phyloP scores from a whole-genome alignment of 495 filamentous ascomycete genomes.

The Tuber borchii region DNA sequence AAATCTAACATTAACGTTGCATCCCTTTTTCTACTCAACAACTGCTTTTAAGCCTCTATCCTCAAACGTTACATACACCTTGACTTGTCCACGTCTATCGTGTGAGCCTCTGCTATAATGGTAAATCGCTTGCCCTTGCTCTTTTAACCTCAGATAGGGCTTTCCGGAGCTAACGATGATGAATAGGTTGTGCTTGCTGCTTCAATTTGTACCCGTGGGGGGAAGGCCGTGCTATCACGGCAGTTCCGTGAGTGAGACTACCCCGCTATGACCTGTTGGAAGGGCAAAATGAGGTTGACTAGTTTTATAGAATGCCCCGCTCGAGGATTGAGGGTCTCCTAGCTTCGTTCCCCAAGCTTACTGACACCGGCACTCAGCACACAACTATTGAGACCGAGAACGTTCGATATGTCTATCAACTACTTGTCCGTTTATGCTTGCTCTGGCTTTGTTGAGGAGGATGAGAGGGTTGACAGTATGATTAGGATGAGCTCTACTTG shows the following conservation, averaged over 20 bases:
- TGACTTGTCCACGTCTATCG: slow-evolving; percentile 2
- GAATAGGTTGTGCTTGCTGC: slow-evolving; percentile 90
- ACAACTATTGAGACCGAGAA: slow-evolving; percentile 98
- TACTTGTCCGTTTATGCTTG: slow-evolving; percentile 48
- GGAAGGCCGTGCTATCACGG: slow-evolving; percentile 91
- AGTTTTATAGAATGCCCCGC: slow-evolving; percentile 59
- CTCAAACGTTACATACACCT: slow-evolving; percentile 6
- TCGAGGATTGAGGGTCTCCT: slow-evolving; percentile 93
- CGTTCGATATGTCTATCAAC: slow-evolving; percentile 98
- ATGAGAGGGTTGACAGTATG: slow-evolving; percentile 14
- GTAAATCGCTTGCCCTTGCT: slow-evolving; percentile 9
- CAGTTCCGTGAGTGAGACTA: slow-evolving; percentile 69
- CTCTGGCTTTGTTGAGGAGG: slow-evolving; percentile 6
- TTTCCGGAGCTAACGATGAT: slow-evolving; percentile 17
- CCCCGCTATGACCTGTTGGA: not conserved
- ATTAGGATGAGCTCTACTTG: slow-evolving; percentile 89
- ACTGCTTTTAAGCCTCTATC: slow-evolving; percentile 14
- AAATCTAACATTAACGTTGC: slow-evolving; percentile 20
- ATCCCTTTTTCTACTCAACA: slow-evolving; percentile 25
- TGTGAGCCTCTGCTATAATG: slow-evolving; percentile 23
- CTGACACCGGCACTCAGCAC: slow-evolving; percentile 88
- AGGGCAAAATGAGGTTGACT: not conserved
- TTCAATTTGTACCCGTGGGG: slow-evolving; percentile 96
- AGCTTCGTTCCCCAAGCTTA: slow-evolving; percentile 93
- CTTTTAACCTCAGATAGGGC: not conserved